These are phyloP conservation scores for Hemisphaericaspora subhashii DNA, from an alignment of 1,139 yeast species.

Conservation along the genomic window DNA sequence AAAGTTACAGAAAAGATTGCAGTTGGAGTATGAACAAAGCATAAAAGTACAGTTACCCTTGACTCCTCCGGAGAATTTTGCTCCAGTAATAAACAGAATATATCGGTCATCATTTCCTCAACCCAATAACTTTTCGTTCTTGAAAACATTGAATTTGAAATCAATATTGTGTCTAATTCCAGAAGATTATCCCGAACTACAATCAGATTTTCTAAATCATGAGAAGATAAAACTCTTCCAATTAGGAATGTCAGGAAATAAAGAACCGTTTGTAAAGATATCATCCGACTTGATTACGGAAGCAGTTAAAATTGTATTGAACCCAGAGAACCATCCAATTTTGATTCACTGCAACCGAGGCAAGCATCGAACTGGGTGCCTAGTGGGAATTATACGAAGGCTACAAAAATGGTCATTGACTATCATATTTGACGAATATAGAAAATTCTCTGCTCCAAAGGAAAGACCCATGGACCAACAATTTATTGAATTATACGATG, in stretches of 20 bases:
- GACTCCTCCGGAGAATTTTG: conserved; percentile 89
- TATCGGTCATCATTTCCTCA: conserved; percentile 91
- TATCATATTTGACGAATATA: conserved; percentile 90
- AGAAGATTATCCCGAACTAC: conserved; percentile 84
- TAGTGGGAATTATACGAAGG: conserved; percentile 87
- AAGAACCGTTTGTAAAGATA: conserved; percentile 89
- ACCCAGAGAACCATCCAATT: conserved; percentile 87
- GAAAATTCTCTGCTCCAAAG: conserved; percentile 93
- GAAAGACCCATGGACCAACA: conserved; percentile 95
- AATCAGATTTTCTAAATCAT: conserved; percentile 57
- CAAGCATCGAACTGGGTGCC: conserved; percentile 94
- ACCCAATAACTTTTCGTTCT: conserved; percentile 72
- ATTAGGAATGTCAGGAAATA: conserved; percentile 92
- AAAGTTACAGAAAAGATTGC: conserved; percentile 23
- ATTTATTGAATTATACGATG: conserved; percentile 85
- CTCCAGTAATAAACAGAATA: conserved; percentile 75
- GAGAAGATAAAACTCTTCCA: conserved; percentile 74
- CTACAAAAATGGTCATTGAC: conserved; percentile 91
- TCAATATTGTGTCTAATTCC: conserved; percentile 84
- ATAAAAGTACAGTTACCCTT: conserved; percentile 21
- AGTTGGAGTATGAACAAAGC: conserved; percentile 18
- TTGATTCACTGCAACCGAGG: conserved; percentile 95
- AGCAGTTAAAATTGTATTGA: conserved; percentile 76
- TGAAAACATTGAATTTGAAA: conserved; percentile 61
- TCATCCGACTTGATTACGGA: conserved; percentile 74